phyloP scores from a whole-genome alignment of 768 basidiomycete genomes.

The Boletus vermiculosoides region DNA sequence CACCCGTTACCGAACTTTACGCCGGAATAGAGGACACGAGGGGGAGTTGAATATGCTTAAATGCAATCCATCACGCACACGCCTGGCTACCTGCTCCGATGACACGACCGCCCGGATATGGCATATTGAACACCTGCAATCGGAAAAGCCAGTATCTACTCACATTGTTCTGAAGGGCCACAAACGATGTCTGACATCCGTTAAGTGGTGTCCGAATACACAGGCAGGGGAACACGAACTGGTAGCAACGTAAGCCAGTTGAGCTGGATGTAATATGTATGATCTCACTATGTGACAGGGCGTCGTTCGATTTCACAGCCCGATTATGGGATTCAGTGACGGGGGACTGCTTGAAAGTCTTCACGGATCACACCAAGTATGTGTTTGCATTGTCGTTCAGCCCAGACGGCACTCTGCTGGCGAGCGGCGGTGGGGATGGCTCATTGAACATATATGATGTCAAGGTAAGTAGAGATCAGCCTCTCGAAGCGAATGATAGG shows the following conservation, averaged over 20 bases:
- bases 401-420: constrained; percentile 68
- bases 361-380: constrained; percentile 67
- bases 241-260: constrained; percentile 62
- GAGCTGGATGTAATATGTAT: background rate
- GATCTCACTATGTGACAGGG: constrained; percentile 39
- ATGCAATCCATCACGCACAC: constrained; percentile 61
- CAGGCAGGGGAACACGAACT: constrained; percentile 54
- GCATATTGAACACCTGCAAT: constrained; percentile 52
- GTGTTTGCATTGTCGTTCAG: constrained; percentile 77
- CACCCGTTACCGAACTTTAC: constrained; percentile 1
- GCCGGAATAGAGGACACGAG: constrained; percentile 56
- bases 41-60: constrained; percentile 80
- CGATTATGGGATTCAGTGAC: constrained; percentile 82
- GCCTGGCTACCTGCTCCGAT: constrained; percentile 79
- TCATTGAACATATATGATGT: constrained; percentile 70
- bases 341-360: constrained; percentile 69
- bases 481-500: background rate
- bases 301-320: constrained; percentile 78
- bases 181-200: constrained; percentile 57
- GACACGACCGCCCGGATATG: constrained; percentile 78
- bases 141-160: constrained; percentile 21
- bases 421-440: constrained; percentile 80
- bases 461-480: constrained; percentile 49
- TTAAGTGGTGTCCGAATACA: constrained; percentile 66
- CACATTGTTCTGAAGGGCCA: constrained; percentile 58